Percentiles rank a stretch among this genome's conserved stretches.
Evolutionary conservation across 2,329 filamentous ascomycete species (phyloP).

Genomic region (Calycina marina): DNA sequence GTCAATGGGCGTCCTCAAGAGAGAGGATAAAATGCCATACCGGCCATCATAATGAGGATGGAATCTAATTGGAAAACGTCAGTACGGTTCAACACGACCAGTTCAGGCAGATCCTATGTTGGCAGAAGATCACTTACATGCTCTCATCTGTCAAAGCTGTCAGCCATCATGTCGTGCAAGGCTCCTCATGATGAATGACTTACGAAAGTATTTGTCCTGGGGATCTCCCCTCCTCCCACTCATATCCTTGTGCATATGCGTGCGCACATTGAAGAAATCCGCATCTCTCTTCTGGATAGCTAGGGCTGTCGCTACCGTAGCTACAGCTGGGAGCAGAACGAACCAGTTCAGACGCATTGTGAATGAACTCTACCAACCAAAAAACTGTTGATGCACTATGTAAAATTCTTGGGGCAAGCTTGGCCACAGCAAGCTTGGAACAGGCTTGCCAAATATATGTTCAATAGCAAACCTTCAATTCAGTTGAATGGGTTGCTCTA

Average conservation of each 20-base stretch:
- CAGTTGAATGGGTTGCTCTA: too few relatives aligned
- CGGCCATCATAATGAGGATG: conserved; percentile 26
- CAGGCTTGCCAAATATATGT: too few relatives aligned
- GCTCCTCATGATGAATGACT: too few relatives aligned
- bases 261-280: conserved; percentile 19
- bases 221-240: conserved; percentile 19
- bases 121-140: conserved; percentile 14
- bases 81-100: too few relatives aligned
- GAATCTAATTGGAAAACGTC: conserved; percentile 18
- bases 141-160: conserved; percentile 21
- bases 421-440: too few relatives aligned
- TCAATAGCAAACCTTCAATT: too few relatives aligned
- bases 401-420: too few relatives aligned
- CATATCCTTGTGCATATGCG: conserved; percentile 20
- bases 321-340: conserved; percentile 12
- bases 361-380: too few relatives aligned
- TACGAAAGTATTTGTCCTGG: conserved; percentile 26
- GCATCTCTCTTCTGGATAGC: conserved; percentile 19
- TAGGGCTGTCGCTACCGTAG: conserved; percentile 13
- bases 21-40: conserved; percentile 10
- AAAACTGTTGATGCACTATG: too few relatives aligned
- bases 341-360: conserved; percentile 19
- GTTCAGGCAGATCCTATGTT: too few relatives aligned
- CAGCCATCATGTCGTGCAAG: too few relatives aligned
- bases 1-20: conserved; percentile 1